Percentiles rank a stretch among this genome's conserved stretches.
These are phyloP conservation scores for Alternaria tenuissima DNA, from an alignment of 2,329 filamentous ascomycete genomes.

Conservation along the genomic window DNA sequence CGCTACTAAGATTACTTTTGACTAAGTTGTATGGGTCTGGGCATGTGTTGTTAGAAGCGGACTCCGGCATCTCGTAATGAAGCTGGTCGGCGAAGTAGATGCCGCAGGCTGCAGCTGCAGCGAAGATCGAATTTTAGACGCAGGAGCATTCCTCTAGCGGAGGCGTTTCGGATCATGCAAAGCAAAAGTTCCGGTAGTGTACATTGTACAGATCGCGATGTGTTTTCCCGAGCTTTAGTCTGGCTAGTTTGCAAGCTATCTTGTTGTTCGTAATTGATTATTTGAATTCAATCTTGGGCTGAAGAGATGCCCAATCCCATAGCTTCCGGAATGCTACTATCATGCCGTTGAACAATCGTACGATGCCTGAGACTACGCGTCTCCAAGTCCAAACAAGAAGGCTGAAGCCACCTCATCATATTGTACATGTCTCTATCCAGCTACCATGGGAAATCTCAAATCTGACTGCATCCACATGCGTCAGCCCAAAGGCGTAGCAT, in stretches of 20 bases:
- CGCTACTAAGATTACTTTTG: constrained; percentile 92
- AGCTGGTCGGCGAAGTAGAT: constrained; percentile 31
- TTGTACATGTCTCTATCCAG: not conserved
- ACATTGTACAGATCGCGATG: constrained; percentile 8
- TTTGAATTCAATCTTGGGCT: not conserved
- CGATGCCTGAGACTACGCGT: not conserved
- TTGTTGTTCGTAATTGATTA: not conserved
- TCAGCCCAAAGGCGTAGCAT: not conserved
- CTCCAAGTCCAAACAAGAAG: not conserved
- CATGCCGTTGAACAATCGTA: not conserved
- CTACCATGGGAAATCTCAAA: constrained; percentile 2
- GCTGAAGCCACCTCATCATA: not conserved
- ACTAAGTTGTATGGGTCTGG: constrained; percentile 50
- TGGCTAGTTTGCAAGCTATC: not conserved
- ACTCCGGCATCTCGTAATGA: constrained; percentile 5
- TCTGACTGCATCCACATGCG: not conserved
- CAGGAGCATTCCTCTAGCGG: constrained; percentile 27
- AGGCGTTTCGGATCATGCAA: constrained; percentile 33
- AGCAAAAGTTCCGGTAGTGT: constrained; percentile 21
- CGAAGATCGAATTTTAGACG: constrained; percentile 18
- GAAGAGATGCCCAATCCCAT: not conserved
- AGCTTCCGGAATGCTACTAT: not conserved
- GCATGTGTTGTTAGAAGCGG: constrained; percentile 8
- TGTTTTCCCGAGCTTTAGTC: not conserved
- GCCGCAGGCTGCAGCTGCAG: constrained; percentile 23